A percentile compares a stretch with the other conserved stretches of the same genome.
Conservation (phyloP, 108 stramenopile species). For the Fistulifera solaris region DNA sequence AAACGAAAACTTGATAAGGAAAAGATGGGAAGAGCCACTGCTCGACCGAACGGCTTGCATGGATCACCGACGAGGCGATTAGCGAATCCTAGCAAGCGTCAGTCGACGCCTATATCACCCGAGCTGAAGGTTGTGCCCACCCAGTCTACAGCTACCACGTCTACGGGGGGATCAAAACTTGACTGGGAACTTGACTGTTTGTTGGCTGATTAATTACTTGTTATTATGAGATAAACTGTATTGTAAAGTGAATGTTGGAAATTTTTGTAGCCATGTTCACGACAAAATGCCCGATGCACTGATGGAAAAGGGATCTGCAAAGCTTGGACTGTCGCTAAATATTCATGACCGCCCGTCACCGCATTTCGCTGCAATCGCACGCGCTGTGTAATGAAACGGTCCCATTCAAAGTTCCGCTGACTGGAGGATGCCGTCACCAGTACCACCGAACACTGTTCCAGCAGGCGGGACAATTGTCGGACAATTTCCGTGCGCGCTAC, state of each 20-base stretch:
- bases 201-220: not conserved
- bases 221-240: too few species aligned
- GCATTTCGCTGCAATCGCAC: not conserved
- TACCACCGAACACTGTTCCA: conserved; percentile 11
- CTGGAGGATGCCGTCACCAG: not conserved
- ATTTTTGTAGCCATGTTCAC: too few species aligned
- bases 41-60: not conserved
- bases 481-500: conserved; percentile 10
- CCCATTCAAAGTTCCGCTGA: not conserved
- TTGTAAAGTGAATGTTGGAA: too few species aligned
- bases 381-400: not conserved
- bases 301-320: conserved; percentile 2
- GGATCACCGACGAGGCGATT: not conserved
- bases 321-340: not conserved
- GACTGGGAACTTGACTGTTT: conserved; percentile 4
- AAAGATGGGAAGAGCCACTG: conserved; percentile 13
- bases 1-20: conserved; percentile 40
- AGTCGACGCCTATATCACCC: not conserved
- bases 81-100: not conserved
- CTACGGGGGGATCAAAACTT: not conserved
- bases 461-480: conserved; percentile 12
- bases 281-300: not conserved
- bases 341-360: conserved; percentile 1
- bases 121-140: not conserved
- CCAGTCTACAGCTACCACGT: not conserved